Evolutionary conservation across 495 filamentous ascomycete genomes (phyloP).

Genomic region (Friedmanniomyces simplex): DNA sequence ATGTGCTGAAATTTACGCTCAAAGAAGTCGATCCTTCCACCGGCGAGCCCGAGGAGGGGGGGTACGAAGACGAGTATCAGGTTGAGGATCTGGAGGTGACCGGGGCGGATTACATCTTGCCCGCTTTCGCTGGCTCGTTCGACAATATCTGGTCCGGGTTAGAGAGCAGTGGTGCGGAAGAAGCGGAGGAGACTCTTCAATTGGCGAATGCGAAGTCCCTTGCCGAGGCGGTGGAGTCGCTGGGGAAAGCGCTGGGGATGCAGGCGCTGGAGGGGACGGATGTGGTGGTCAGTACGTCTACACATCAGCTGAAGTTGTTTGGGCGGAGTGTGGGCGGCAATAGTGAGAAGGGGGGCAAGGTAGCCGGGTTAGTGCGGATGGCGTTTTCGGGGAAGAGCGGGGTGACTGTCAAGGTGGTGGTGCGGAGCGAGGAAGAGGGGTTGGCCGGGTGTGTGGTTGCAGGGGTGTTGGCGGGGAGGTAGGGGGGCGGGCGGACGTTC

Average conservation of each 20-base stretch:
- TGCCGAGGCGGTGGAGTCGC: conserved; percentile 85
- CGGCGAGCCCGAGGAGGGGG: conserved; percentile 77
- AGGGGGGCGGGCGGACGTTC: not conserved
- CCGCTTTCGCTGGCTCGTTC: conserved; percentile 88
- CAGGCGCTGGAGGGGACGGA: conserved; percentile 93
- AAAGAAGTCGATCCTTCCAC: conserved; percentile 97
- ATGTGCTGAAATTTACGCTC: conserved; percentile 90
- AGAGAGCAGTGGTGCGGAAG: conserved; percentile 53
- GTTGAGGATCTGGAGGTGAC: conserved; percentile 86
- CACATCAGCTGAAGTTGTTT: conserved; percentile 89
- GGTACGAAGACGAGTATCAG: conserved; percentile 96
- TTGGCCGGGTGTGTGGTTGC: conserved; percentile 76
- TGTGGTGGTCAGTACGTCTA: conserved; percentile 72
- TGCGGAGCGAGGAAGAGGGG: conserved; percentile 83
- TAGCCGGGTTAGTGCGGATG: conserved; percentile 78
- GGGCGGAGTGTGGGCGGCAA: conserved; percentile 71
- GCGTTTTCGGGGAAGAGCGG: conserved; percentile 62
- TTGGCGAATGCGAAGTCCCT: conserved; percentile 85
- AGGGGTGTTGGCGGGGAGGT: conserved; percentile 41
- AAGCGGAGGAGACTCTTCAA: conserved; percentile 84
- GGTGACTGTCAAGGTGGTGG: conserved; percentile 76
- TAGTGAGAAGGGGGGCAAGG: conserved; percentile 83
- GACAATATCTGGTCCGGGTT: conserved; percentile 96
- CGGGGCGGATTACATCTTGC: conserved; percentile 88
- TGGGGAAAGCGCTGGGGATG: conserved; percentile 73